Conservation (phyloP, 768 basidiomycete species). For the Infundibulicybe gibba region DNA sequence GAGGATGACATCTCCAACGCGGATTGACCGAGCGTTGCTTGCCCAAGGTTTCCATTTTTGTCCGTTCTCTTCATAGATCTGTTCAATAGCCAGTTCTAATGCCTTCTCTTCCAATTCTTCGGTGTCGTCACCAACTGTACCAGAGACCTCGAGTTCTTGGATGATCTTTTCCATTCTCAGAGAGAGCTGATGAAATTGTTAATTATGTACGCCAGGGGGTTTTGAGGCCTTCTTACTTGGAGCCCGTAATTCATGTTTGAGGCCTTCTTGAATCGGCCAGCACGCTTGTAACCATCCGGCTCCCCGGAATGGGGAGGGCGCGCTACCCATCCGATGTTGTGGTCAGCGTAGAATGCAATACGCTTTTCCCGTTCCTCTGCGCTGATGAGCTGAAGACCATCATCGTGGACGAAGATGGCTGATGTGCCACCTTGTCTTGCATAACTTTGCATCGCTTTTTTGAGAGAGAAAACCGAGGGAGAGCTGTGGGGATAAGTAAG, state of each 20-base stretch:
- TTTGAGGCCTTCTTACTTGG: slow-evolving; percentile 21
- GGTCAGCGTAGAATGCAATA: slow-evolving; percentile 69
- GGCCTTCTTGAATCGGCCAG: slow-evolving; percentile 89
- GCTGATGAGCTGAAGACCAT: slow-evolving; percentile 69
- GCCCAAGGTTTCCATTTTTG: slow-evolving; percentile 71
- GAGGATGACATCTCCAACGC: slow-evolving; percentile 77
- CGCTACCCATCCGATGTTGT: slow-evolving; percentile 82
- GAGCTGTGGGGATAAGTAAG: slow-evolving; percentile 34
- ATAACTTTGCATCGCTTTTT: slow-evolving; percentile 89
- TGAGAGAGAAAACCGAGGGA: slow-evolving; percentile 73
- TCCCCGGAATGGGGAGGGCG: slow-evolving; percentile 65
- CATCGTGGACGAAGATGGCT: slow-evolving; percentile 78
- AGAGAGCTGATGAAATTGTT: slow-evolving; percentile 42
- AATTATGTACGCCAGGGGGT: background rate
- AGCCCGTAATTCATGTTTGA: slow-evolving; percentile 86
- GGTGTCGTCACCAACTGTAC: slow-evolving; percentile 28
- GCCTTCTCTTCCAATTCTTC: slow-evolving; percentile 66
- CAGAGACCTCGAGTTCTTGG: slow-evolving; percentile 38
- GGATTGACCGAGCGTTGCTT: slow-evolving; percentile 66
- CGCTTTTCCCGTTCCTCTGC: slow-evolving; percentile 63
- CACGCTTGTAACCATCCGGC: slow-evolving; percentile 71
- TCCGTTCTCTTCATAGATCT: slow-evolving; percentile 58
- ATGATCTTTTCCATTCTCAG: slow-evolving; percentile 58
- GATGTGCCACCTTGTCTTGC: slow-evolving; percentile 87
- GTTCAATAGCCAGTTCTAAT: slow-evolving; percentile 70